These are phyloP conservation scores for Noccaea bulbosa DNA, from an alignment of 345 rosid species.

Conservation along the genomic window DNA sequence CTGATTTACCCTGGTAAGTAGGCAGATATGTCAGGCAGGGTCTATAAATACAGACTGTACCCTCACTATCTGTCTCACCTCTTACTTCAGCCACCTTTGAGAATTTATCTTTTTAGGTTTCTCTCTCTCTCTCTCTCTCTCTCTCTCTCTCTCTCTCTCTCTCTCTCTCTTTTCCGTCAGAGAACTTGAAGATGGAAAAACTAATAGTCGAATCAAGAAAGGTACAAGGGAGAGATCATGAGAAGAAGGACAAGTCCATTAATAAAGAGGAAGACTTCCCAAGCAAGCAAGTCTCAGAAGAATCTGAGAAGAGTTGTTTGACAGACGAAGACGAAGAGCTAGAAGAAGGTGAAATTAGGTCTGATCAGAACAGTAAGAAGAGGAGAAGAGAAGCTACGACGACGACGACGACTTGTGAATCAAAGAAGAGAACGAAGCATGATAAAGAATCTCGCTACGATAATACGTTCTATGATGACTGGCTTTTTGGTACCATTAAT, in stretches of 20 bases:
- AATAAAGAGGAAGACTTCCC: neutral
- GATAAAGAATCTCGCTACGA: conserved; percentile 16
- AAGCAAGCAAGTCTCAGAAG: conserved; percentile 30
- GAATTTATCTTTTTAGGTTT: neutral
- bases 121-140: too few relatives aligned
- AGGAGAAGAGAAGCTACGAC: conserved; percentile 28
- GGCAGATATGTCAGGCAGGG: too few relatives aligned
- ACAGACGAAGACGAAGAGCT: neutral
- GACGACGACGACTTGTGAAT: neutral
- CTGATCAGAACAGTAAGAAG: conserved; percentile 51
- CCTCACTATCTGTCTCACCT: conserved; percentile 4
- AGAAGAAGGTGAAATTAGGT: conserved; percentile 33
- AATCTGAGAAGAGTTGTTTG: conserved; percentile 25
- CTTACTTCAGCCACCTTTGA: neutral
- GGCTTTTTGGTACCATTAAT: conserved; percentile 49
- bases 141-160: too few relatives aligned
- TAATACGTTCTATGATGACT: conserved; percentile 44
- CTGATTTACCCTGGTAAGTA: too few relatives aligned
- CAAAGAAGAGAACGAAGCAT: conserved; percentile 11
- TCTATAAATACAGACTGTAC: neutral
- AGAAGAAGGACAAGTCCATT: neutral
- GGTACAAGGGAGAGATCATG: conserved; percentile 6
- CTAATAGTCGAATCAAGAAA: neutral
- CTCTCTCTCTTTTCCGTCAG: too few relatives aligned
- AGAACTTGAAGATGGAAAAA: conserved; percentile 28